Evolutionary conservation across 164 flowering plant genomes (phyloP), one percentile per base, ranked within the genome.

Genomic region (Macadamia integrifolia): DNA sequence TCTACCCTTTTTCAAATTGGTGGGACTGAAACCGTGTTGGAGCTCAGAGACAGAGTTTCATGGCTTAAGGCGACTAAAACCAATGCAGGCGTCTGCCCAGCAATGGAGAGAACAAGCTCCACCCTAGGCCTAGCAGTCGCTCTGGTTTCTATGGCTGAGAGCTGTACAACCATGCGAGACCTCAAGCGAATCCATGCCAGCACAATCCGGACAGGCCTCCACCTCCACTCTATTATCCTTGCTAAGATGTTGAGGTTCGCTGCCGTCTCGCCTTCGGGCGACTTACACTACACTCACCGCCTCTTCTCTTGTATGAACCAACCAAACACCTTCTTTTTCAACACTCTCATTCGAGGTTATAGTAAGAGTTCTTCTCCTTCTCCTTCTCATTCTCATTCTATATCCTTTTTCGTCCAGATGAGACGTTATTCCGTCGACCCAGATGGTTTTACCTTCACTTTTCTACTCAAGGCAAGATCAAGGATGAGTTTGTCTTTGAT

Each of bases 311-410:
- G 75, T 28, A 66, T 73, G 55, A 65, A 62, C n/a, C 62, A 64
- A 69, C 78, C 76, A 60, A 75, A 72, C 44, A 60, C 78, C 53
- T 78, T 75, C 71, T 75, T 75, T 62, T 75, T 72, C 69, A 75
- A 78, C 62, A 75, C 78, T 59, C 23, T 23, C 23, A 23, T 23
- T 23, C 23, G 23, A 23, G 23, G 23, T 23, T 23, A 23, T 0
- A 23, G 76, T 15, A 72, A 67, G 64, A 75, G 78, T 52, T 57
- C 15, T 10, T 17, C 8, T 29, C 72, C 81, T 23, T 35, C 55
- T 1, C 46, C 15, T 10, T 17, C 8, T 29, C 72, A 78, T 23
- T 35, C 55, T 1, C 46, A 42, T 13, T 55, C 78, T 17, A 64
- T 72, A 15, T 2, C n/a, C 28, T 43, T 75, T 10, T 78, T 78